phyloP scores from a whole-genome alignment of 2,329 filamentous ascomycete genomes.

The Rhexocercosporidium sp. region DNA sequence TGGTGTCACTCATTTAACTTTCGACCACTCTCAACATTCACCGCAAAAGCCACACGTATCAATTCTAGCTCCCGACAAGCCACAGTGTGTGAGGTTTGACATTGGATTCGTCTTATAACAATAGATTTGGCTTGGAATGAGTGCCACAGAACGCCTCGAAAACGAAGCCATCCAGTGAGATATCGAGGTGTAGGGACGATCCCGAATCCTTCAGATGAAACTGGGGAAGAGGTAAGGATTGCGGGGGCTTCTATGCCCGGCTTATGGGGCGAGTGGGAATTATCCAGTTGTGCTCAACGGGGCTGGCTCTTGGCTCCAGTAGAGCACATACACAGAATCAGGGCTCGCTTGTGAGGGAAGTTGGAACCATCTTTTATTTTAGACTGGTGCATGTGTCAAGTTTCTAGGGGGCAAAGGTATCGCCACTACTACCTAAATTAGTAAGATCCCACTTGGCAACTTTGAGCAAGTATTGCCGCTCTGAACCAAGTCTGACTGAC shows the following conservation, averaged over 20 bases:
- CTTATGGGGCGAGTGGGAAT: slow-evolving; percentile 1
- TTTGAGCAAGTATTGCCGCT: too few relatives aligned
- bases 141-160: not conserved
- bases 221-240: not conserved
- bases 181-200: not conserved
- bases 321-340: too few relatives aligned
- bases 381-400: too few relatives aligned
- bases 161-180: not conserved
- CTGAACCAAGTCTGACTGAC: too few relatives aligned
- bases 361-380: too few relatives aligned
- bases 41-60: not conserved
- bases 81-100: not conserved
- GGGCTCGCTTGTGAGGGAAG: too few relatives aligned
- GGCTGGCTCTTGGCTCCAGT: not conserved
- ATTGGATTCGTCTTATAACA: not conserved
- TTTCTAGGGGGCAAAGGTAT: too few relatives aligned
- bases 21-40: not conserved
- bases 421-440: too few relatives aligned
- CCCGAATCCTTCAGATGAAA: not conserved
- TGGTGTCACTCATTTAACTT: not conserved
- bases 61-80: not conserved
- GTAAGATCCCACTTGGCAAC: too few relatives aligned
- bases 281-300: not conserved
- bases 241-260: not conserved
- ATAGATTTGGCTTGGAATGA: not conserved